Evolutionary conservation across 768 basidiomycete genomes (phyloP), one percentile per base, ranked within the genome.

Genomic region (Trametes cingulata): DNA sequence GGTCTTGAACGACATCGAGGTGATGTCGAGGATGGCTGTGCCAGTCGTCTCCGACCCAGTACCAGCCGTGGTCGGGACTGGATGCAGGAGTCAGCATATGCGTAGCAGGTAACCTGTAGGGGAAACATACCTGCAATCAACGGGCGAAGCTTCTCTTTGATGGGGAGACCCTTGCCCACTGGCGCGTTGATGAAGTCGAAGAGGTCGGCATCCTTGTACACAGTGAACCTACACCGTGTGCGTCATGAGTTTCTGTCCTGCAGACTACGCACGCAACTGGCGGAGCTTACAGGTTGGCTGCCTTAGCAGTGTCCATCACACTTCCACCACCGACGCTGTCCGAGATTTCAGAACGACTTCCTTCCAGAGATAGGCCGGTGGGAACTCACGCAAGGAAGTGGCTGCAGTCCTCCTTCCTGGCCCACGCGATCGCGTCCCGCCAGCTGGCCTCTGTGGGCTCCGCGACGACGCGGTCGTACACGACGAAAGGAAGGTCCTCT

Each of bases 101-200:
- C 7, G n/a, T 39, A 20, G 8, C 2, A 20, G n/a, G 6, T 10
- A 8, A 29, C 4, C 3, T 13, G 17, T 0, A 19, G 6, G 15
- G 9, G 1, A 3, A 15, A 70, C 78, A 61, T 58, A 74, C 94
- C 80, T 43, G 93, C 93, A 61, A 96, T 96, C 47, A 98, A 78
- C 14, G 96, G 96, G 8, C 85, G 77, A 22, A 98, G 78, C 17
- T 79, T 76, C 69, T 90, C 77, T 2, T 82, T 76, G 63, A 98
- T 88, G 2, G 95, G 92, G 39, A 88, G 79, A 5, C 95, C 95
- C 74, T 93, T 95, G 42, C 96, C 96, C 53, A 98, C 80, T 0
- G 96, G 96, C 1, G 96, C 95, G 70, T 98, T 98, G 74, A 98
- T 91, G 72, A 96, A 98, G 72, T 98, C 96, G 77, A 95, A 90